phyloP scores from a whole-genome alignment of 352 stramenopile genomes.

The Pythium chondricola region DNA sequence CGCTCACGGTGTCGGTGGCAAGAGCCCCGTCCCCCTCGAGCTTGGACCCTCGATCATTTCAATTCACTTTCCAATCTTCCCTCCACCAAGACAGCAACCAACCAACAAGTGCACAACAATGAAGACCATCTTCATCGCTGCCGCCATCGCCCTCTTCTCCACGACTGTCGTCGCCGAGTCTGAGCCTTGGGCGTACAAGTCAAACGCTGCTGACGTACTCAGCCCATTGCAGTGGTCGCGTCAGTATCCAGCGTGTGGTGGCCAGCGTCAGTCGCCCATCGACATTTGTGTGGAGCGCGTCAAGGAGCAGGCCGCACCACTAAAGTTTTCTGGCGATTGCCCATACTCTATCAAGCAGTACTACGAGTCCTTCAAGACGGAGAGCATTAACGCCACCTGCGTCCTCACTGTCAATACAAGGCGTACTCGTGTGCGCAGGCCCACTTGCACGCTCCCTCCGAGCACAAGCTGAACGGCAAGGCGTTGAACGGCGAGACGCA shows the following conservation, averaged over 20 bases:
- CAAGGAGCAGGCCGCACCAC: background rate
- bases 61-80: constrained; percentile 1
- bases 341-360: constrained; percentile 2
- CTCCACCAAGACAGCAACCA: background rate
- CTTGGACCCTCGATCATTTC: too few species aligned
- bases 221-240: background rate
- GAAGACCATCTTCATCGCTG: constrained; percentile 1
- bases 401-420: constrained; percentile 1
- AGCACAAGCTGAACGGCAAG: constrained; percentile 33
- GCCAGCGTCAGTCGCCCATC: constrained; percentile 9
- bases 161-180: background rate
- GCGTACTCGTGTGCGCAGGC: constrained; percentile 26
- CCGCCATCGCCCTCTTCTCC: background rate
- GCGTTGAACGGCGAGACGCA: constrained; percentile 28
- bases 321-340: constrained; percentile 5
- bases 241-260: background rate
- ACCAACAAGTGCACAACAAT: background rate
- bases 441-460: constrained; percentile 31
- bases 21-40: too few species aligned
- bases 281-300: background rate
- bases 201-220: background rate
- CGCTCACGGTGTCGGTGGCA: too few species aligned
- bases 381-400: constrained; percentile 2
- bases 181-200: constrained; percentile 2
- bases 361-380: background rate